These are phyloP conservation scores for Westerdykella aurantiaca DNA, from an alignment of 2,329 filamentous ascomycete species.

Conservation along the genomic window DNA sequence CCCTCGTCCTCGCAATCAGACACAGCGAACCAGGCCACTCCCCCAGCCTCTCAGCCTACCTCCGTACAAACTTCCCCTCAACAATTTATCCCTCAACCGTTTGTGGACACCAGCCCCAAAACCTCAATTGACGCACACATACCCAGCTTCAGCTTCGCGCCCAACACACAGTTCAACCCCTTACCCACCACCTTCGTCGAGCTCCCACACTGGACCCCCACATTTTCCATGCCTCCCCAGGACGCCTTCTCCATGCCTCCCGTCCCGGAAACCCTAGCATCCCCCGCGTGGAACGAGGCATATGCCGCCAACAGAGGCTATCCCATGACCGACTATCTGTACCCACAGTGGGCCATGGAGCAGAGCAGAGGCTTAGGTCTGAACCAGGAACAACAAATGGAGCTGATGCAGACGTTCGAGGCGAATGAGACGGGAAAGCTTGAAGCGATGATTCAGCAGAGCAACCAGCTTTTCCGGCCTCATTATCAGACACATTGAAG, in stretches of 20 bases:
- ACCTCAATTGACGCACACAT: constrained; percentile 23
- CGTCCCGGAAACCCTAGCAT: constrained; percentile 18
- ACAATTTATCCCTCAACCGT: constrained; percentile 17
- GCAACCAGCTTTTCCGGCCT: constrained; percentile 33
- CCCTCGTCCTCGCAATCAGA: constrained; percentile 19
- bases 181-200: constrained; percentile 35
- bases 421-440: constrained; percentile 42
- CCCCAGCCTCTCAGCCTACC: constrained; percentile 15
- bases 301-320: constrained; percentile 34
- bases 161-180: constrained; percentile 26
- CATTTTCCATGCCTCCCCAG: constrained; percentile 30
- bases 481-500: constrained; percentile 27
- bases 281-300: constrained; percentile 30
- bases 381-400: constrained; percentile 73
- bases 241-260: constrained; percentile 23
- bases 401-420: constrained; percentile 76
- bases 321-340: constrained; percentile 39
- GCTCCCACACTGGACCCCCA: constrained; percentile 34
- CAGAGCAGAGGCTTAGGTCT: constrained; percentile 42
- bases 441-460: constrained; percentile 39
- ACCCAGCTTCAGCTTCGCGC: constrained; percentile 24
- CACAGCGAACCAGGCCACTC: constrained; percentile 11
- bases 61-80: constrained; percentile 24
- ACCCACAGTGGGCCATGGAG: constrained; percentile 54
- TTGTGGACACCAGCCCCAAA: constrained; percentile 28